These are phyloP conservation scores for Avena sativa DNA, from an alignment of 176 grass and related monocot species.

Conservation along the genomic window DNA sequence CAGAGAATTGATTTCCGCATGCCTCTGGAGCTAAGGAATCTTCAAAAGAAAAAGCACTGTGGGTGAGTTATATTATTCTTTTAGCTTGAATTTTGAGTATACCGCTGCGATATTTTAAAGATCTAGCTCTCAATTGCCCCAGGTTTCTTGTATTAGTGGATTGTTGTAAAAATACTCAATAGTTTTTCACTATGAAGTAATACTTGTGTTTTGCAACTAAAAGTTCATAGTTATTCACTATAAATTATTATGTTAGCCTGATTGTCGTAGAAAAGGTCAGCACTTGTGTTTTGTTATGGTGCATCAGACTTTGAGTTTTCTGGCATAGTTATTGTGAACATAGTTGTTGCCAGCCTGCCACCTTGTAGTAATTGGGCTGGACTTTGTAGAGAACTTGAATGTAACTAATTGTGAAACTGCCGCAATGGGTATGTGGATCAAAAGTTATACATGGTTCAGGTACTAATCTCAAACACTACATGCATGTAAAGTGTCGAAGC, in stretches of 20 bases:
- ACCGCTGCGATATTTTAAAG: not conserved
- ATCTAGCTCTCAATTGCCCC: constrained; percentile 20
- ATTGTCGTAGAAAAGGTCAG: constrained; percentile 1
- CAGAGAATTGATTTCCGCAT: constrained; percentile 93
- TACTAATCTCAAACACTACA: not conserved
- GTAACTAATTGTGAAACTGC: not conserved
- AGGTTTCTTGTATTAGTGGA: constrained; percentile 23
- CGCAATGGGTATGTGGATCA: not conserved
- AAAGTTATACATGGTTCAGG: not conserved
- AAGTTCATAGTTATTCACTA: too few relatives aligned
- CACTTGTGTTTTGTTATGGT: constrained; percentile 4
- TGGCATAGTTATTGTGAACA: not conserved
- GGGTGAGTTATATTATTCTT: constrained; percentile 58
- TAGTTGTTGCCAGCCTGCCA: not conserved
- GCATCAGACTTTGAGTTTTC: not conserved
- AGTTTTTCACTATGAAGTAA: too few relatives aligned
- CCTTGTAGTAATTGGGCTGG: not conserved
- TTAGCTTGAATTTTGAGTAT: constrained; percentile 20
- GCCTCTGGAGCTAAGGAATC: constrained; percentile 75
- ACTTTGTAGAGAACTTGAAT: not conserved
- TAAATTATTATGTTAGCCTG: constrained; percentile 3
- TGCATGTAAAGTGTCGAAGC: not conserved
- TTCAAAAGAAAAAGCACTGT: constrained; percentile 41
- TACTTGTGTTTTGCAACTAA: too few relatives aligned
- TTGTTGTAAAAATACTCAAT: not conserved